Base-by-base conservation (phyloP, 352 stramenopile genomes). In the Thraustochytrium aureum region DNA sequence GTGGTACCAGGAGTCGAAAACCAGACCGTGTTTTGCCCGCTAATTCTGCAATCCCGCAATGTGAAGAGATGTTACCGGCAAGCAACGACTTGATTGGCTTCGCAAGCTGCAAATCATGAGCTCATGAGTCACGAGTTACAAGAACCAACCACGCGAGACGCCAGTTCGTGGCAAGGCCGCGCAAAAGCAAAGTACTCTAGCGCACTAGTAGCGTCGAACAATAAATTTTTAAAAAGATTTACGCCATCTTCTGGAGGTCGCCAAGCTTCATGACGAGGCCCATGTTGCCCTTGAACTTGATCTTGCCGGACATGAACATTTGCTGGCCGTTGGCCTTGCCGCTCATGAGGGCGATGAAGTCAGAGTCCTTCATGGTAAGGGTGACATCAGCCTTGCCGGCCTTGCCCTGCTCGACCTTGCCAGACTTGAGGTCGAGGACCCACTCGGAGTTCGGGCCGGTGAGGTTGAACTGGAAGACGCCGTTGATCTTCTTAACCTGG, bases 211-310 rank as follows among this genome's bases (percentile, higher is more conserved):
- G n/a, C n/a, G n/a, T n/a, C n/a, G n/a, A n/a, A n/a, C n/a, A n/a
- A n/a, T n/a, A n/a, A n/a, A n/a, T n/a, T n/a, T n/a, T n/a, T n/a
- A n/a, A 66, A 61, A 66, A 47, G 17, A 66, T 72, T 72, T 72
- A 72, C 7, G 50, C 54, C 64, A 82, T 61, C 64, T 82, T 82
- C 32, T 81, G 72, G 5, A 82, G 64, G 73, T 82, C 73, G n/a
- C 43, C 32, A 26, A 82, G 73, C 73, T 82, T 82, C 73, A 82
- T 82, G 64, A 84, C 62, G 22, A 85, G 33, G 66, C 82, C 82
- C 82, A 85, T 85, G 82, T 85, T 85, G 60, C 82, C 82, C 76
- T 85, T 85, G 60, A 85, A 74, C 82, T 85, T 85, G 59, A 85
- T 82, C 54, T 86, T 85, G 35, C 82, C 82, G 22, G 39, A 61